These are phyloP conservation scores for Diospyros kaki DNA, from an alignment of 148 eudicot species.

Conservation along the genomic window DNA sequence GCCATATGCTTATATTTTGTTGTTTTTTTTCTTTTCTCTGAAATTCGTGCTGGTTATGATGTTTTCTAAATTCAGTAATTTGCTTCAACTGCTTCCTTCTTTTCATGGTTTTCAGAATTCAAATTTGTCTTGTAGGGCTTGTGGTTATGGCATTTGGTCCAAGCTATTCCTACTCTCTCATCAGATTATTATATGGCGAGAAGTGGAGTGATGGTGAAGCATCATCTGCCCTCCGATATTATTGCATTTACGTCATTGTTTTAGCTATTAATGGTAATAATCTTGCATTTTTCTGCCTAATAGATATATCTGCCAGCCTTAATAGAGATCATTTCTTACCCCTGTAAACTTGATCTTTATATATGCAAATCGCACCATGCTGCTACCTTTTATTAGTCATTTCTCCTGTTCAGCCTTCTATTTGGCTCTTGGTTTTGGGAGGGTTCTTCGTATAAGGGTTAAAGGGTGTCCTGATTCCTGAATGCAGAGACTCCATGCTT, in stretches of 20 bases:
- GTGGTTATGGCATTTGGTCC: constrained; percentile 91
- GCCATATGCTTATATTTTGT: background rate
- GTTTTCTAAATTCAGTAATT: constrained; percentile 7
- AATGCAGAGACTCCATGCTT: background rate
- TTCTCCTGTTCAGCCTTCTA: background rate
- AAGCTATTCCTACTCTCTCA: constrained; percentile 86
- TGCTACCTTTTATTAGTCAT: background rate
- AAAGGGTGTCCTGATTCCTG: background rate
- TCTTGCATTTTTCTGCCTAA: constrained; percentile 2
- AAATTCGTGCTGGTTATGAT: background rate
- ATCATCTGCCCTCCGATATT: constrained; percentile 73
- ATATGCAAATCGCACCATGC: background rate
- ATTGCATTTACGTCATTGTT: constrained; percentile 71
- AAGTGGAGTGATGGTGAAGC: constrained; percentile 99
- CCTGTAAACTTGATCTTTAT: background rate
- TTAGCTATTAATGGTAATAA: constrained; percentile 86
- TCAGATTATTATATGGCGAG: constrained; percentile 84
- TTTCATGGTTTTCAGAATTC: constrained; percentile 1
- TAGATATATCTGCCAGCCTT: background rate
- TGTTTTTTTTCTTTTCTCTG: background rate
- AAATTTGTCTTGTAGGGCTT: constrained; percentile 42
- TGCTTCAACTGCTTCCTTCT: background rate
- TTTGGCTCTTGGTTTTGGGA: background rate
- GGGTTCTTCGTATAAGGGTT: background rate
- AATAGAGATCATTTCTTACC: background rate